Percentiles rank a stretch among this genome's conserved stretches.
phyloP scores from a whole-genome alignment of 768 basidiomycete species.

The Zangia roseola region DNA sequence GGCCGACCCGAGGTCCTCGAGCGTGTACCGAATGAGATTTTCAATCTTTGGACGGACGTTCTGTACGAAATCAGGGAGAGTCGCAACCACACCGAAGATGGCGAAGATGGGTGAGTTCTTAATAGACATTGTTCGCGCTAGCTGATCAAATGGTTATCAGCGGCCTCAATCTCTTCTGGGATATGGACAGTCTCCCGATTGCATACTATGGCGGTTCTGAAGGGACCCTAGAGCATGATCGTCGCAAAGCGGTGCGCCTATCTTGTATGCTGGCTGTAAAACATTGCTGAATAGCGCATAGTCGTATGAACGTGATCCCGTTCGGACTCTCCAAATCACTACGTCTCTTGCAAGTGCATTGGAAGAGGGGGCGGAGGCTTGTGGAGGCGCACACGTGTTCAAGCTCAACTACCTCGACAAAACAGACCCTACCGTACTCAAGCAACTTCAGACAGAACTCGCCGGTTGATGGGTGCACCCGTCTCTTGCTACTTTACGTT shows the following conservation, averaged over 20 bases:
- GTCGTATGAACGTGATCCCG: slow-evolving; percentile 70
- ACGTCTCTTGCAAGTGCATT: slow-evolving; percentile 56
- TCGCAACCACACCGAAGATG: slow-evolving; percentile 35
- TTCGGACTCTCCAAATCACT: slow-evolving; percentile 66
- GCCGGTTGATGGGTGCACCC: slow-evolving; percentile 4
- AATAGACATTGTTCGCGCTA: background rate
- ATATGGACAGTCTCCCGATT: slow-evolving; percentile 54
- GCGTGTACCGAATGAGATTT: slow-evolving; percentile 71
- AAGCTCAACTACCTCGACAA: slow-evolving; percentile 58
- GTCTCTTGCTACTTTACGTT: background rate
- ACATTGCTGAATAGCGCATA: slow-evolving; percentile 32
- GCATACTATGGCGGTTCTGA: slow-evolving; percentile 63
- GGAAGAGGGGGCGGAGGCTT: slow-evolving; percentile 59
- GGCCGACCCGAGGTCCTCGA: slow-evolving; percentile 70
- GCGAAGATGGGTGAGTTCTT: slow-evolving; percentile 35
- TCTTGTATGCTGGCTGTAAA: background rate
- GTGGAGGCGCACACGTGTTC: slow-evolving; percentile 60
- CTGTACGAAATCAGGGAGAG: slow-evolving; percentile 85
- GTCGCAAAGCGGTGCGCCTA: slow-evolving; percentile 62
- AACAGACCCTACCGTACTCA: slow-evolving; percentile 71
- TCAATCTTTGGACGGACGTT: slow-evolving; percentile 87
- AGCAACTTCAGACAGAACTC: slow-evolving; percentile 63
- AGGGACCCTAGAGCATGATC: slow-evolving; percentile 73
- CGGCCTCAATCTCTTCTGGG: slow-evolving; percentile 67
- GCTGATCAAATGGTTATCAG: slow-evolving; percentile 12